Evolutionary conservation across 2,329 filamentous ascomycete species (phyloP), one percentile per base, ranked within the genome.

Genomic region (Trichoderma asperellum): DNA sequence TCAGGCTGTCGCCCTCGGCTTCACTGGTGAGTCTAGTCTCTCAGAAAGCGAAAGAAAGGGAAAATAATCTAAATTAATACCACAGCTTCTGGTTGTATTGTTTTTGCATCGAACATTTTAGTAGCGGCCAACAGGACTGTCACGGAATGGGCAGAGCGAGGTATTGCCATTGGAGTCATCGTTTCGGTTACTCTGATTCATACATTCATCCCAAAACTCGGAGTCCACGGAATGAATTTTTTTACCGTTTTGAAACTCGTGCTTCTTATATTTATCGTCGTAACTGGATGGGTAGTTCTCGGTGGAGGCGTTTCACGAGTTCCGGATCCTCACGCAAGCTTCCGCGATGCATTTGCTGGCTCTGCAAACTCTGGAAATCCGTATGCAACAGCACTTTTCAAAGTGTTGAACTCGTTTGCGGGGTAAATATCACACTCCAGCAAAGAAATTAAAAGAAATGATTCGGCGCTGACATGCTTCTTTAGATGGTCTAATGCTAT

Each of bases 201-300:
- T 43, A 65, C 71, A 4, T 62, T 69, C 59, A 57, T 72, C n/a
- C 71, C 71, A 14, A 71, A 70, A 27, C 34, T 72, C 16, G 71
- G 71, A 7, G 70, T 72, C 12, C 70, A 71, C 21, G 70, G 71
- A 27, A 72, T 72, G 71, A 72, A 72, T 40, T 72, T 72, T 14
- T 71, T 72, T 21, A 70, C 71, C n/a, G 21, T 72, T 18, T 55
- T 72, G 63, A 72, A 72, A 21, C 34, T 72, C 3, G 65, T 55
- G 2, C 64, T 72, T 12, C 68, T 72, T 2, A 12, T 72, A 4
- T 72, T 72, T 4, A 71, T 72, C 29, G 71, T 72, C 5, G 37
- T 72, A 4, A 72, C 71, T 7, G 71, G 71, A 27, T 72, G 71
- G 71, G 71, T 72, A 10, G 71, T 72, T 2, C 70, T 72, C 10